Evolutionary conservation across 441 rosid genomes (phyloP).

Genomic region (Bruguiera hainesii): DNA sequence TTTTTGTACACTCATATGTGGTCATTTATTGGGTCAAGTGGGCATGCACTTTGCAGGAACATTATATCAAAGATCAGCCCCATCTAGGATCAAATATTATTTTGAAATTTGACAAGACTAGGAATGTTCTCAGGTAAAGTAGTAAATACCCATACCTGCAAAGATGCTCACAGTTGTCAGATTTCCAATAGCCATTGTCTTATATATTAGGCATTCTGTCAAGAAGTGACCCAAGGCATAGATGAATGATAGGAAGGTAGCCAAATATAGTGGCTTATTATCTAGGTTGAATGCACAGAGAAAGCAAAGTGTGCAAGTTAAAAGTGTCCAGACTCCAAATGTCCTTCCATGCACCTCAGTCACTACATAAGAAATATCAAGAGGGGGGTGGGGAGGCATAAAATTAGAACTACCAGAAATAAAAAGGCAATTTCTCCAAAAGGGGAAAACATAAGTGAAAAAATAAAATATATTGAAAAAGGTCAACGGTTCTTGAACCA

Average conservation of each 20-base stretch:
- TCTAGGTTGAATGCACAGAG: conserved; percentile 89
- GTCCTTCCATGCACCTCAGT: conserved; percentile 96
- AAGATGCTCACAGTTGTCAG: conserved; percentile 71
- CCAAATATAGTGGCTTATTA: conserved; percentile 70
- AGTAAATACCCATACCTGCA: conserved; percentile 49
- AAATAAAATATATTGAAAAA: neutral
- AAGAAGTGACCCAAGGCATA: conserved; percentile 87
- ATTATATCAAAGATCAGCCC: neutral
- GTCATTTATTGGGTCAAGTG: too few relatives aligned
- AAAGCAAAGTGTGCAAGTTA: conserved; percentile 90
- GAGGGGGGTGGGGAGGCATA: neutral
- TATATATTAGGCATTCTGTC: conserved; percentile 69
- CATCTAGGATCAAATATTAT: neutral
- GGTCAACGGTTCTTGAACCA: neutral
- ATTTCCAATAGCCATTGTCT: conserved; percentile 71
- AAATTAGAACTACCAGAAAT: neutral
- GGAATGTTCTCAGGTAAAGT: neutral
- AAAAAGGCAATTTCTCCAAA: neutral
- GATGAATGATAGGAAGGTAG: conserved; percentile 78
- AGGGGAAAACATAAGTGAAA: neutral
- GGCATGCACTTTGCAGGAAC: too few relatives aligned
- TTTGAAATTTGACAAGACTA: neutral
- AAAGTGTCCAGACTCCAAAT: conserved; percentile 92
- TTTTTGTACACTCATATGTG: too few relatives aligned
- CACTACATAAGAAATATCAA: conserved; percentile 48